Evolutionary conservation across 176 grass and related monocot genomes (phyloP), one percentile per base, ranked within the genome.

Genomic region (Avena atlantica): DNA sequence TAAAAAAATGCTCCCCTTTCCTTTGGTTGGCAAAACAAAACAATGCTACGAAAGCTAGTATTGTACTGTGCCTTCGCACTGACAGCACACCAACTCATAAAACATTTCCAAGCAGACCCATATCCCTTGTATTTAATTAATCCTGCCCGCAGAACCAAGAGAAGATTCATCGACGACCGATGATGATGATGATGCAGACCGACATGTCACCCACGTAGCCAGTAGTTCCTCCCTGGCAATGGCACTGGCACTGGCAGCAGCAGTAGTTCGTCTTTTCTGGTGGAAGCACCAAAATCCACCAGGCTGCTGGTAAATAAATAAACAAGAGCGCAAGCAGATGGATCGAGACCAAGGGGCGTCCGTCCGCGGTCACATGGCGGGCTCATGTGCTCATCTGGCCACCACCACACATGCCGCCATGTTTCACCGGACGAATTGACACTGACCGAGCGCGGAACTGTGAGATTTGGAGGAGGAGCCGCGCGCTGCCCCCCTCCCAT

Each of bases 131-230:
- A 9, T 23, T 44, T 60, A 51, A 74, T 42, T 50, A 6, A 0
- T 6, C 0, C 0, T 8, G n/a, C 50, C 8, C n/a, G 19, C 44
- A 13, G 11, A 73, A n/a, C 78, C 70, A 16, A 76, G 48, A 47
- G 55, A 47, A 49, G 58, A 29, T 29, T n/a, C 59, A 50, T 11
- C 21, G 73, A 49, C 21, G 47, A 71, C 36, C 37, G 71, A 42
- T 14, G 12, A 47, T 0, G 3, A 8, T 4, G 82, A 20, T 74
- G 89, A 84, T 25, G 80, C 15, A 67, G 72, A 9, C 29, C 45
- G 21, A 12, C 42, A 74, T 84, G 85, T 84, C 81, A 91, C 36
- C 89, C 85, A 91, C 89, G 89, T 25, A 80, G 75, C 20, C 74
- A 64, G 19, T 13, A 20, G 61, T 21, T 72, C 9, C 17, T 13